Percentiles rank a stretch among this genome's conserved stretches.
These are phyloP conservation scores for Hymenoscyphus fraxineus DNA, from an alignment of 2,329 filamentous ascomycete species.

Conservation along the genomic window DNA sequence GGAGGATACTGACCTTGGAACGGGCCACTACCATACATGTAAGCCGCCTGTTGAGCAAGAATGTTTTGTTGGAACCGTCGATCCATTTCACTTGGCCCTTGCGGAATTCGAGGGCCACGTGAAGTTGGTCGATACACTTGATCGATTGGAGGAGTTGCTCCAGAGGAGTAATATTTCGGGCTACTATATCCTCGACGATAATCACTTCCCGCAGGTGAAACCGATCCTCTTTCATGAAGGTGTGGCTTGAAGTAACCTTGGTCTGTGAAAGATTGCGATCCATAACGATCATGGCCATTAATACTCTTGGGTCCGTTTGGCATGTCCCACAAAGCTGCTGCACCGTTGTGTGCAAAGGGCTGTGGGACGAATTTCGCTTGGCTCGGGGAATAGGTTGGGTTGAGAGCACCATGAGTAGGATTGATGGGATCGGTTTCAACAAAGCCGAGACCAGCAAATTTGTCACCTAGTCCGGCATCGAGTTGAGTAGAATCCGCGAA, in stretches of 20 bases:
- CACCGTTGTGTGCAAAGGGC: constrained; percentile 23
- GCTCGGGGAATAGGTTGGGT: constrained; percentile 28
- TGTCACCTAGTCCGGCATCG: constrained; percentile 30
- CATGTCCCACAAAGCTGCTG: constrained; percentile 30
- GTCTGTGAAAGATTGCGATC: constrained; percentile 30
- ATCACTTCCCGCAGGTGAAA: constrained; percentile 34
- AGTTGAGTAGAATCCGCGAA: constrained; percentile 25
- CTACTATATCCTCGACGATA: constrained; percentile 33
- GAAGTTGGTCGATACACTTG: constrained; percentile 30
- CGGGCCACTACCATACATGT: constrained; percentile 35
- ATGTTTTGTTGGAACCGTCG: constrained; percentile 29
- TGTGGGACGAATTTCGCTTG: constrained; percentile 26
- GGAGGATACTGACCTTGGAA: constrained; percentile 40
- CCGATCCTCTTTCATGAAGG: constrained; percentile 29
- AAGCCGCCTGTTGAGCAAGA: constrained; percentile 29
- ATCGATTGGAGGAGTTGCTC: constrained; percentile 30
- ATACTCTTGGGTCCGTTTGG: constrained; percentile 24
- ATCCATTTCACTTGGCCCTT: constrained; percentile 29
- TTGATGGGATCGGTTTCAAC: constrained; percentile 24
- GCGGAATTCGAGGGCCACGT: constrained; percentile 28
- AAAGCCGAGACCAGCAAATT: constrained; percentile 28
- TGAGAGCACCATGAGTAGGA: constrained; percentile 22
- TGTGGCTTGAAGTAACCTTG: constrained; percentile 30
- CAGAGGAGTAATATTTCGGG: constrained; percentile 30
- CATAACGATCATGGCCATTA: constrained; percentile 26